phyloP scores from a whole-genome alignment of 805 yeast genomes.

The Cyberlindnera americana region DNA sequence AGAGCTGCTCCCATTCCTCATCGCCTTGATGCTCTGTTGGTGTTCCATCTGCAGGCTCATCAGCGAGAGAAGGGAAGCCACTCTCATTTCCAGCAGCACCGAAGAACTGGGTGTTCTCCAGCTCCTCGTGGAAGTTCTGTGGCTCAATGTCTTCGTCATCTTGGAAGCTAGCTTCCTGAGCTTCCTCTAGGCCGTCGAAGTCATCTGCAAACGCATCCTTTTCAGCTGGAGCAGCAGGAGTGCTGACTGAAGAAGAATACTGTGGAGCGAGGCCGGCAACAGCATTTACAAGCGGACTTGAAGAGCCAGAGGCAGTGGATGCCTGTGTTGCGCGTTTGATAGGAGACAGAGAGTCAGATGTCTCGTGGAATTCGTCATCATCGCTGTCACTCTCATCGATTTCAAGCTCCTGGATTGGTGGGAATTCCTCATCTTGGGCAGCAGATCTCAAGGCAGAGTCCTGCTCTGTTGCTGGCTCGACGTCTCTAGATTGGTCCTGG shows the following conservation, averaged over 20 bases:
- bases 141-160: constrained; percentile 30
- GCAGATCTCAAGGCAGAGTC: constrained; percentile 15
- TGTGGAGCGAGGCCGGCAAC: constrained; percentile 7
- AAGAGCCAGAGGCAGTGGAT: constrained; percentile 10
- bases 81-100: constrained; percentile 21
- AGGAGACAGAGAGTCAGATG: constrained; percentile 14
- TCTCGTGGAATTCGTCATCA: constrained; percentile 20
- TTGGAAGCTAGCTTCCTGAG: constrained; percentile 30
- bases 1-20: constrained; percentile 93
- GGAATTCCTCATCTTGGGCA: constrained; percentile 43
- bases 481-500: constrained; percentile 1
- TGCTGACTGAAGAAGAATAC: no score
- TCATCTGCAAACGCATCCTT: constrained; percentile 37
- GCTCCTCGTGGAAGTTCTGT: constrained; percentile 18
- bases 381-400: constrained; percentile 18
- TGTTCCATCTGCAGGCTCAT: background rate
- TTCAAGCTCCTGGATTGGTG: constrained; percentile 18
- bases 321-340: constrained; percentile 13
- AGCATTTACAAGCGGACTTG: constrained; percentile 18
- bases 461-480: constrained; percentile 2
- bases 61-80: background rate
- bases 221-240: constrained; percentile 2
- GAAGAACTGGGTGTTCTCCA: constrained; percentile 23
- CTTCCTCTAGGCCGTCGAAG: constrained; percentile 42
- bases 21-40: constrained; percentile 26